Percentiles rank a stretch among this genome's conserved stretches.
phyloP scores from a whole-genome alignment of 495 filamentous ascomycete genomes.

The Xylaria palmicola region DNA sequence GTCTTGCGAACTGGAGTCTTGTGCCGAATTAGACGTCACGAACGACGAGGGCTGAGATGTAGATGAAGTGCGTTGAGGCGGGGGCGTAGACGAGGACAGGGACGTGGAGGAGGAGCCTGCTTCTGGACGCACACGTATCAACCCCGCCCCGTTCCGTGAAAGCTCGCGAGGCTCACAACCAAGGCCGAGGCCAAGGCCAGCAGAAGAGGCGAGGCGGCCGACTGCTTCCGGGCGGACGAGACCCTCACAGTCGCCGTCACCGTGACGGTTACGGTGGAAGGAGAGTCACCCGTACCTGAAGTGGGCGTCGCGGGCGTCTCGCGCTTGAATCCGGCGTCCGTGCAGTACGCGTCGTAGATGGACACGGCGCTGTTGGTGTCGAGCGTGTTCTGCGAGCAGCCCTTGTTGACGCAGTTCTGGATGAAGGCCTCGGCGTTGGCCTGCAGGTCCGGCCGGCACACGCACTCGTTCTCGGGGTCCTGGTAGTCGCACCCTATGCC shows the following conservation, averaged over 20 bases:
- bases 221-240: slow-evolving; percentile 8
- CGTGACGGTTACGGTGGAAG: slow-evolving; percentile 12
- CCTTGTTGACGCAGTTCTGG: background rate
- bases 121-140: slow-evolving; percentile 7
- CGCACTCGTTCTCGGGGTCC: background rate
- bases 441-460: slow-evolving; percentile 13
- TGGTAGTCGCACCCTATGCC: background rate
- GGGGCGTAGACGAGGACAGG: background rate
- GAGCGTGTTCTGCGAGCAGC: background rate
- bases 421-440: background rate
- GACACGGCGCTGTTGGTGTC: slow-evolving; percentile 15
- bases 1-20: background rate
- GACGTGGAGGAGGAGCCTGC: background rate
- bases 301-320: background rate
- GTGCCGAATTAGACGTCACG: background rate
- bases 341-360: slow-evolving; percentile 20
- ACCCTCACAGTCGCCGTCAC: slow-evolving; percentile 10
- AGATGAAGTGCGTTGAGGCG: background rate
- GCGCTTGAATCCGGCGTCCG: slow-evolving; percentile 10
- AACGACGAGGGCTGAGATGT: background rate
- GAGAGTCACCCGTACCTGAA: slow-evolving; percentile 14
- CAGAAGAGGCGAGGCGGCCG: slow-evolving; percentile 7
- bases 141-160: background rate
- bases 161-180: background rate
- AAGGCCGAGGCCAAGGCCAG: too few relatives aligned